Conservation (phyloP, 495 filamentous ascomycete species). For the Platismatia glauca region DNA sequence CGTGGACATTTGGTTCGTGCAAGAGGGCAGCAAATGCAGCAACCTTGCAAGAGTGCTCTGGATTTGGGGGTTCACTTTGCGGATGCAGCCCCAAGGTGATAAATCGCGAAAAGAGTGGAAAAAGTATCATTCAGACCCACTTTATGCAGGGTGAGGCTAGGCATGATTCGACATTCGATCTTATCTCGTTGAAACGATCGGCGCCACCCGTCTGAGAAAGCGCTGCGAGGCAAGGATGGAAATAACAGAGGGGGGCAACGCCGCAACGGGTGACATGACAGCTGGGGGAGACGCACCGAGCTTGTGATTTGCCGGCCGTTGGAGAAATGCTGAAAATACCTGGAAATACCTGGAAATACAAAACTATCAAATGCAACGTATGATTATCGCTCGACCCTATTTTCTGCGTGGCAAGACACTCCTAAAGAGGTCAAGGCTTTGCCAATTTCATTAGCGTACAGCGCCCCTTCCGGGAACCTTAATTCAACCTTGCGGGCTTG, state of each 20-base stretch:
- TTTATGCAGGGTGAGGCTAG: not conserved
- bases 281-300: not conserved
- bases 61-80: not conserved
- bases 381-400: too few relatives aligned
- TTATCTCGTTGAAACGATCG: not conserved
- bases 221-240: not conserved
- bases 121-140: not conserved
- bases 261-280: not conserved
- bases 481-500: not conserved
- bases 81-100: not conserved
- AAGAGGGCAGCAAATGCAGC: not conserved
- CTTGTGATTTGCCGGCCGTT: not conserved
- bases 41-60: not conserved
- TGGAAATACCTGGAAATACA: too few relatives aligned
- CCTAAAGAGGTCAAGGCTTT: not conserved
- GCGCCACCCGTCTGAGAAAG: not conserved
- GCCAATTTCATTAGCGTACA: not conserved
- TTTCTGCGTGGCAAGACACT: not conserved
- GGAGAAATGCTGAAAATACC: not conserved
- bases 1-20: not conserved
- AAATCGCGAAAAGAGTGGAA: not conserved
- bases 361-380: too few relatives aligned
- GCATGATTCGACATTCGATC: not conserved
- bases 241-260: not conserved
- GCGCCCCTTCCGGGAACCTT: slow-evolving; percentile 3